Base-by-base conservation (phyloP, 768 basidiomycete genomes). In the Rhodosporidiobolus sp. region DNA sequence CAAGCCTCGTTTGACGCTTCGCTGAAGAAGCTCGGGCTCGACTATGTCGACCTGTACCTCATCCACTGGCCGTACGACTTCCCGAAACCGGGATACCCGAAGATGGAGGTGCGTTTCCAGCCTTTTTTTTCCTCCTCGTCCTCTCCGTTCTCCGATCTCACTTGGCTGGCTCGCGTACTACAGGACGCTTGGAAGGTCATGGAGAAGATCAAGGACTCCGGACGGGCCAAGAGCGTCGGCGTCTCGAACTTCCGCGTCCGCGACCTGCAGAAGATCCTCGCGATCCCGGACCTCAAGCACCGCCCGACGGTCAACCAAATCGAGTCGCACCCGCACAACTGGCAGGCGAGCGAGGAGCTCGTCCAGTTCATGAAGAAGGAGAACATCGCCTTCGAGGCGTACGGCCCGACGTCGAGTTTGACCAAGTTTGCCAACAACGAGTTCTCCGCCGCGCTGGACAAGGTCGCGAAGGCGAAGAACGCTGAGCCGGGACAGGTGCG, bases 131-230 rank as follows among this genome's bases (percentile, higher is more conserved):
- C n/a, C n/a, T n/a, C 12, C 0, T 12, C 19, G 12, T 22, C 11
- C 6, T 2, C 38, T 19, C 35, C n/a, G 46, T 56, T 63, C 34
- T 48, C 63, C 22, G 34, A 3, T 4, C 20, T 12, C 30, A 34
- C n/a, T 32, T 49, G 14, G n/a, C 22, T 34, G 24, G 28, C 61
- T 24, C 22, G 19, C 22, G 4, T n/a, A 9, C n/a, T 50, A 63
- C 82, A 65, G 46, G 67, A 72, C 4, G 56, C 62, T 1, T 72
- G 75, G 54, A 50, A 63, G 58, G 85, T 81, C 10, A 85, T 90
- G 85, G 88, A 89, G 76, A 85, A 84, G 52, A 81, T 86, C 49
- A 83, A 86, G 76, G 77, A 77, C 30, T 84, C 82, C 67, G 86
- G 86, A 6, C 77, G 83, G 43, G 79, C 83, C 49, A 80, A 79